Evolutionary conservation across 2,329 filamentous ascomycete genomes (phyloP), one percentile per base, ranked within the genome.

Genomic region (Orbilia ellipsospora): DNA sequence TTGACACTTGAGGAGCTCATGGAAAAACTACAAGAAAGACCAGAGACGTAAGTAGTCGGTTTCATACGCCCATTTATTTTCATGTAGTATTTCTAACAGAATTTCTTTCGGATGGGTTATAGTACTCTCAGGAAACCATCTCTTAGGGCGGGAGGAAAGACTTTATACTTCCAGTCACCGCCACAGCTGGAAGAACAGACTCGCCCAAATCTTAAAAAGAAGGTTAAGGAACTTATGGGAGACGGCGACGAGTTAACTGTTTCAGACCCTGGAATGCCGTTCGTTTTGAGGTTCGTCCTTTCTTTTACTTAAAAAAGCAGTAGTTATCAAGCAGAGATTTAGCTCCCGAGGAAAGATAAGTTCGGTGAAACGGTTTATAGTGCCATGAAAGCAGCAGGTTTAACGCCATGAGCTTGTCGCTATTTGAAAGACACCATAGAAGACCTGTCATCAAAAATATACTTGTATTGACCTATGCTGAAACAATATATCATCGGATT

Each of bases 221-320:
- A 90, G 80, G 84, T 99, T 72, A 83, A 82, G 28, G 92, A 96
- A 26, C 83, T 99, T 77, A 86, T 99, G 20, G 87, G 87, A 54
- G 86, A 93, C 79, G 93, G 93, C 12, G 91, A 97, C 81, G 93
- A 97, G 83, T 87, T 99, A 56, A 92, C 89, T n/a, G 90, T 99
- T 55, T 78, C 79, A 12, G 79, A 80, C 28, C 78, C 78, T 6
- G 78, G 78, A 8, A 73, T 80, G 67, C 79, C 79, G 0, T 80
- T 80, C 45, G 80, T 74, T 40, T 57, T 80, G 73, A 74, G 78
- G 26, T 67, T 79, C 28, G 79, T 79, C 54, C 69, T 80, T 7
- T 73, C 79, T 10, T 80, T 79, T 42, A 67, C 70, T 26, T 59
- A 59, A 45, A n/a, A n/a, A 4, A 4, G 23, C 2, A 23, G 2